Conservation (phyloP, 345 rosid species). For the Eucalyptus pumila region DNA sequence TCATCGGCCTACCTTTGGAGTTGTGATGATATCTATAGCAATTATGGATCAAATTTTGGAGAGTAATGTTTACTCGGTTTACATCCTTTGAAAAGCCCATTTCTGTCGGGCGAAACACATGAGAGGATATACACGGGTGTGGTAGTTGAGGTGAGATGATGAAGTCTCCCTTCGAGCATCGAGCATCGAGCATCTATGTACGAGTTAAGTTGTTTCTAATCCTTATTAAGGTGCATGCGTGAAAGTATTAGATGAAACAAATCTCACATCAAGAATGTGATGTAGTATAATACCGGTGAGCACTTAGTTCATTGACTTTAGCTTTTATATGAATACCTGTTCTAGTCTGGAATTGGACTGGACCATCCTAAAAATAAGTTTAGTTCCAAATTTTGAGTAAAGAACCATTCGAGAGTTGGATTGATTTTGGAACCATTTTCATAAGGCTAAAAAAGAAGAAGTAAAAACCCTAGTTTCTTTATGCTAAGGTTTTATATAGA, state of each 20-base stretch:
- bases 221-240: too few species aligned
- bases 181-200: neutral
- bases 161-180: neutral
- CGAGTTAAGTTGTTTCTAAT: neutral
- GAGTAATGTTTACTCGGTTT: neutral
- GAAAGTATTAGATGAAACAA: neutral
- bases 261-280: neutral
- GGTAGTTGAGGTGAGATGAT: neutral
- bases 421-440: neutral
- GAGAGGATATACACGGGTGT: neutral
- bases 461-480: neutral
- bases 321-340: rapidly evolving
- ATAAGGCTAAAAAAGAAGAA: neutral
- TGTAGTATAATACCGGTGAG: neutral
- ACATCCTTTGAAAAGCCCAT: neutral
- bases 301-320: neutral
- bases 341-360: neutral
- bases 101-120: neutral
- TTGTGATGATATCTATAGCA: neutral
- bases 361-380: neutral
- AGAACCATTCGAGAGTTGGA: neutral
- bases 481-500: neutral
- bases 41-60: neutral
- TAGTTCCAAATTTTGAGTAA: neutral
- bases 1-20: neutral